Evolutionary conservation across 2,329 filamentous ascomycete genomes (phyloP), one percentile per base, ranked within the genome.

Genomic region (Sclerotinia spermophila): DNA sequence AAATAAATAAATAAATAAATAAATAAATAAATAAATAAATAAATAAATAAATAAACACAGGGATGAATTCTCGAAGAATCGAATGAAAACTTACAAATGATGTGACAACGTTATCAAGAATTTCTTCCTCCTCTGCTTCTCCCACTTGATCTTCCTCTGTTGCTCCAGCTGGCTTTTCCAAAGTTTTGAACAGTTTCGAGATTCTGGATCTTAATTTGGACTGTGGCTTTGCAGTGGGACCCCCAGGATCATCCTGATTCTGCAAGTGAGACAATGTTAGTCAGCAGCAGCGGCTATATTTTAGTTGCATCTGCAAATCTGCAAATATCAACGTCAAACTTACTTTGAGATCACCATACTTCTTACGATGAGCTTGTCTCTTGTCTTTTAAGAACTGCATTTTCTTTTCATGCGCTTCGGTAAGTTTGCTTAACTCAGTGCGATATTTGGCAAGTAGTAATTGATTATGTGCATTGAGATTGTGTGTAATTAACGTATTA

Each of bases 201-300:
- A 66, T 7, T 21, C 11, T 66, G 19, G 33, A 19, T 38, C 35
- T 30, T 15, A 53, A n/a, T 38, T n/a, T 51, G n/a, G 38, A 44
- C 27, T 27, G 24, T 51, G 61, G 61, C 45, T 42, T 66, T 4
- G n/a, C 24, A 6, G n/a, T n/a, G 17, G 62, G 35, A 38, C 5
- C 56, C 24, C 61, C 33, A 40, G 45, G 45, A 66, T 55, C n/a
- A 60, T 59, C 56, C 56, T 27, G 35, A n/a, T 60, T 40, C 62
- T 66, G 10, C 13, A 48, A 35, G 60, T 66, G 27, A 66, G 35
- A 53, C 45, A 66, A 53, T 40, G 62, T 66, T 66, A 66, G 62
- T 66, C 45, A 66, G 45, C 62, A 30, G n/a, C n/a, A 51, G 35
- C n/a, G 11, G 42, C 59, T 40, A 66, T 13, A 13, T 53, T 24